Evolutionary conservation across 495 filamentous ascomycete genomes (phyloP).

Genomic region (Penicillium flavigenum): DNA sequence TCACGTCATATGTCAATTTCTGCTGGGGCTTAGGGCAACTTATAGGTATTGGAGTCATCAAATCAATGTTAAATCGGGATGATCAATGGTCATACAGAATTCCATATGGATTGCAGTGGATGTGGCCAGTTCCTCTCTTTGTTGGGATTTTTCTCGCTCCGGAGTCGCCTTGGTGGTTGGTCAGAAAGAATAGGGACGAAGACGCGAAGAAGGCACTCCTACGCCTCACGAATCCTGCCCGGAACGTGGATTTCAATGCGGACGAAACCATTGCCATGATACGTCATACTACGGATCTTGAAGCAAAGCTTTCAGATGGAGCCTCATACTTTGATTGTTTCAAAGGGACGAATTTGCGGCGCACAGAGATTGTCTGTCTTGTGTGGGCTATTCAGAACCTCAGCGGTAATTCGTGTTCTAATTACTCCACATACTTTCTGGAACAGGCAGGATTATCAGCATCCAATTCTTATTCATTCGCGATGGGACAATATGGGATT

Average conservation of each 20-base stretch:
- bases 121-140: constrained; percentile 51
- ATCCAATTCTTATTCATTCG: not conserved
- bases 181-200: constrained; percentile 33
- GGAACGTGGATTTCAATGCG: not conserved
- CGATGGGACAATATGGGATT: not conserved
- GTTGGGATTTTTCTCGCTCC: constrained; percentile 40
- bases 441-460: not conserved
- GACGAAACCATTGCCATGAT: not conserved
- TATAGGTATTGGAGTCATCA: constrained; percentile 49
- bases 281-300: not conserved
- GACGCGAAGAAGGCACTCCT: constrained; percentile 50
- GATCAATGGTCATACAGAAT: constrained; percentile 56
- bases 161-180: constrained; percentile 50
- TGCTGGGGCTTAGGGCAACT: constrained; percentile 55
- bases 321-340: not conserved
- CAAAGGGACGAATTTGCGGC: not conserved
- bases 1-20: constrained; percentile 49
- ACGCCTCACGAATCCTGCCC: not conserved
- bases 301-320: not conserved
- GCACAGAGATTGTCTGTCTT: not conserved
- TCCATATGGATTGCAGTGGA: constrained; percentile 57
- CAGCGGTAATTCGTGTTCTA: not conserved
- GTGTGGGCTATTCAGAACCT: not conserved
- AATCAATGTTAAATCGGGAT: constrained; percentile 31
- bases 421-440: not conserved